Base-by-base conservation (phyloP, 2,329 filamentous ascomycete species). In the Diaporthe sp. region DNA sequence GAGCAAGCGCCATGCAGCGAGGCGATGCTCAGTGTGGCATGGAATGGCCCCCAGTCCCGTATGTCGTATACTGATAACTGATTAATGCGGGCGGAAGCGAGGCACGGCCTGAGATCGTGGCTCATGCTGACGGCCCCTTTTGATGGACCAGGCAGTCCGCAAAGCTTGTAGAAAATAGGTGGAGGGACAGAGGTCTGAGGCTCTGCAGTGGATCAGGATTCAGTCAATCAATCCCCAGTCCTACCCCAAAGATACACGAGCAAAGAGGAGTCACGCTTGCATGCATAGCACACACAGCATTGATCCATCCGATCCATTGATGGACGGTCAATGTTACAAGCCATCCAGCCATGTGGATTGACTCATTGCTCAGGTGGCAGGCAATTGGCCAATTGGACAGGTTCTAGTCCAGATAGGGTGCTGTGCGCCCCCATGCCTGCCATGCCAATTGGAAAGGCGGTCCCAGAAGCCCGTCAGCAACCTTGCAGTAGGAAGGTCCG, bases 351-450 rank as follows among this genome's bases (percentile, higher is more conserved):
- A 52, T 71, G 42, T 28, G 69, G 55, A 30, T 72, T 72, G 70
- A 72, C 70, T 72, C 70, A 72, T 55, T 13, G 38, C 47, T 61
- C 45, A 64, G 57, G 70, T 35, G 45, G 70, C 47, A 30, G 57
- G 19, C 57, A 30, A 64, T 64, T 72, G 57, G 57, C 57, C 70
- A 72, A 64, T 72, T 52, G 47, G 22, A 45, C 17, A 15, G n/a
- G 8, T 28, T n/a, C 47, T 30, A 54, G 45, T n/a, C 47, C n/a
- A 30, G 25, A 61, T 33, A 13, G 28, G 55, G 45, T 52, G 45
- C 10, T 30, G 4, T 54, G 45, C 70, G 33, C 47, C 13, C n/a
- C n/a, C n/a, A n/a, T n/a, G n/a, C n/a, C n/a, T n/a, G n/a, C n/a
- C 35, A 70, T 70, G 54, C 67, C 45, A 30, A 61, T 52, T 52